These are phyloP conservation scores for Cladophialophora psammophila DNA, from an alignment of 2,329 filamentous ascomycete genomes.

Conservation along the genomic window DNA sequence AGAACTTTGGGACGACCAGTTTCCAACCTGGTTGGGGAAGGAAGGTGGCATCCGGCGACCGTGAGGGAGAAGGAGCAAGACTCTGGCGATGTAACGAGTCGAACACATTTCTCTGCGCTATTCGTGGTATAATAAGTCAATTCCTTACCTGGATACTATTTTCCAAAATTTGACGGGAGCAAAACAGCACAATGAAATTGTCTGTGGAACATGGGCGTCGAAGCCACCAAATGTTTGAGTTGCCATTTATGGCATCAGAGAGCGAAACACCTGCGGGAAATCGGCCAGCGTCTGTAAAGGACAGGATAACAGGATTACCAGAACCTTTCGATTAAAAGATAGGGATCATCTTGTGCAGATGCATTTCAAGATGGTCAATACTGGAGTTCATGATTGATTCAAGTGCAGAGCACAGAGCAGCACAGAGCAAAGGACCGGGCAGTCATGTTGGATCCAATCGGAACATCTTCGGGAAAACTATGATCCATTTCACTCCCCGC, in stretches of 20 bases:
- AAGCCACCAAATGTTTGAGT: slow-evolving; percentile 21
- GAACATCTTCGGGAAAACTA: not conserved
- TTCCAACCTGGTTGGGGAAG: slow-evolving; percentile 23
- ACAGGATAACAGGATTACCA: not conserved
- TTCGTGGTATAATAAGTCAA: not conserved
- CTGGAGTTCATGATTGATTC: no score
- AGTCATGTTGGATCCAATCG: not conserved
- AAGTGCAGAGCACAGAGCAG: no score
- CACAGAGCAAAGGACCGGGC: no score
- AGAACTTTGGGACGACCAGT: slow-evolving; percentile 14
- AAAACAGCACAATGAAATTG: slow-evolving; percentile 28
- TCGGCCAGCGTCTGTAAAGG: not conserved
- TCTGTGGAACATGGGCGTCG: slow-evolving; percentile 34
- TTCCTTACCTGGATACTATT: not conserved
- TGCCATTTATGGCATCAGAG: not conserved
- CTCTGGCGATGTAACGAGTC: not conserved
- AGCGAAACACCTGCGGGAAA: not conserved
- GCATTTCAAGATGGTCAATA: not conserved
- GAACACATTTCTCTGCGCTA: not conserved
- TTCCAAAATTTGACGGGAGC: slow-evolving; percentile 15
- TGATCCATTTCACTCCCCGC: not conserved
- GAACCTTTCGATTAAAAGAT: not conserved
- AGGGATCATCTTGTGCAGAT: not conserved
- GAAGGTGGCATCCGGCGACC: slow-evolving; percentile 16
- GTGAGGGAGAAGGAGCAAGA: slow-evolving; percentile 16